These are phyloP conservation scores for Rhizopus delemar DNA, from an alignment of 371 early-diverging fungal genomes.

Conservation along the genomic window DNA sequence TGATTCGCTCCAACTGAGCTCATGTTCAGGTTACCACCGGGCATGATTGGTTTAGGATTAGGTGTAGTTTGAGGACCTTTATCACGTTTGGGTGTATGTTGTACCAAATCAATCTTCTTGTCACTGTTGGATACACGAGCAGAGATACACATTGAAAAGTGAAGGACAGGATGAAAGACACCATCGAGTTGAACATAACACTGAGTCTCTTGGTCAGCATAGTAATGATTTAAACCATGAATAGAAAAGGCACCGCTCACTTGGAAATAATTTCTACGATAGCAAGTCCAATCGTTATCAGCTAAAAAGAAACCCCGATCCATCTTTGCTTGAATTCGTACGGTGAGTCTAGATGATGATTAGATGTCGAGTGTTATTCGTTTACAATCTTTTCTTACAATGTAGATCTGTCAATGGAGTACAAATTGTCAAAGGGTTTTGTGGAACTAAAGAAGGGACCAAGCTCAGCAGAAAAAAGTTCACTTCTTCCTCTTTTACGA, in stretches of 20 bases:
- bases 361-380: not conserved
- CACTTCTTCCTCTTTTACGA: conserved; percentile 42
- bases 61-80: conserved; percentile 88
- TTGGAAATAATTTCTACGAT: conserved; percentile 94
- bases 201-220: conserved; percentile 54
- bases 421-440: conserved; percentile 62
- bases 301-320: conserved; percentile 84
- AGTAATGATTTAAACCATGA: conserved; percentile 47
- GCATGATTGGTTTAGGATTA: conserved; percentile 56
- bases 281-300: conserved; percentile 89
- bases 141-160: conserved; percentile 72
- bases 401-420: conserved; percentile 59
- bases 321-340: conserved; percentile 63
- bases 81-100: conserved; percentile 94
- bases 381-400: conserved; percentile 40
- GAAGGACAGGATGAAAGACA: conserved; percentile 49
- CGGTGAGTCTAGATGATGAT: conserved; percentile 28
- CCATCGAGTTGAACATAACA: conserved; percentile 62
- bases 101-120: conserved; percentile 79
- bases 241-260: conserved; percentile 77
- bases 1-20: conserved; percentile 58
- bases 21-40: conserved; percentile 60
- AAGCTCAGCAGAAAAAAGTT: conserved; percentile 41
- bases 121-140: conserved; percentile 77
- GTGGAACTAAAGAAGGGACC: conserved; percentile 69